phyloP scores from a whole-genome alignment of 2,329 filamentous ascomycete genomes.

The Stemphylium lycopersici region DNA sequence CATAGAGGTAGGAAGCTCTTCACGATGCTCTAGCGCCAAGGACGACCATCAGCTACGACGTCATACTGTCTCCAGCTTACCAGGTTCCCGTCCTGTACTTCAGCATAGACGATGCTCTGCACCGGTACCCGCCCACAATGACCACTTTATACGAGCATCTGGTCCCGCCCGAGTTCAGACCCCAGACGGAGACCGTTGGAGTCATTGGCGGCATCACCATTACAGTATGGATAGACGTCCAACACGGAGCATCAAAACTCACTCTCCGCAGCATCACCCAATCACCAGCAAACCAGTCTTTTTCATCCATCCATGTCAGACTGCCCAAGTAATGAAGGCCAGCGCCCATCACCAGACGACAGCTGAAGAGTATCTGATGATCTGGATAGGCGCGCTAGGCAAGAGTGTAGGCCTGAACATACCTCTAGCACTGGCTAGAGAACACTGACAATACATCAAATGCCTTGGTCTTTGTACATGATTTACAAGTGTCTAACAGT shows the following conservation, averaged over 20 bases:
- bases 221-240: slow-evolving; percentile 30
- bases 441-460: background rate
- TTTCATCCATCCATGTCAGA: slow-evolving; percentile 92
- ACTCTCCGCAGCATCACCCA: slow-evolving; percentile 73
- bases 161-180: slow-evolving; percentile 41
- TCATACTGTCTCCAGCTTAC: slow-evolving; percentile 53
- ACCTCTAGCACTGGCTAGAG: slow-evolving; percentile 65
- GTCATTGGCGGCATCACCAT: slow-evolving; percentile 50
- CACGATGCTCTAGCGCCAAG: background rate
- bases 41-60: slow-evolving; percentile 45
- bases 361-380: slow-evolving; percentile 73
- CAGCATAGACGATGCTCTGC: slow-evolving; percentile 34
- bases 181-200: slow-evolving; percentile 44
- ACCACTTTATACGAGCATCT: slow-evolving; percentile 46
- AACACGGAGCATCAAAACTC: background rate
- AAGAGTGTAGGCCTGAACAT: slow-evolving; percentile 79
- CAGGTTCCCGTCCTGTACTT: slow-evolving; percentile 55
- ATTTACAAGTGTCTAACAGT: slow-evolving; percentile 26
- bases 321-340: slow-evolving; percentile 77
- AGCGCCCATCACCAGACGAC: slow-evolving; percentile 48
- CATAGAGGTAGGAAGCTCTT: slow-evolving; percentile 24
- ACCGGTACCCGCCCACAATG: slow-evolving; percentile 39
- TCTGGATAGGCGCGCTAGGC: slow-evolving; percentile 90
- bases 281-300: slow-evolving; percentile 77
- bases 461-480: slow-evolving; percentile 16